phyloP scores from a whole-genome alignment of 306 rosid species.

The Fragaria iinumae region DNA sequence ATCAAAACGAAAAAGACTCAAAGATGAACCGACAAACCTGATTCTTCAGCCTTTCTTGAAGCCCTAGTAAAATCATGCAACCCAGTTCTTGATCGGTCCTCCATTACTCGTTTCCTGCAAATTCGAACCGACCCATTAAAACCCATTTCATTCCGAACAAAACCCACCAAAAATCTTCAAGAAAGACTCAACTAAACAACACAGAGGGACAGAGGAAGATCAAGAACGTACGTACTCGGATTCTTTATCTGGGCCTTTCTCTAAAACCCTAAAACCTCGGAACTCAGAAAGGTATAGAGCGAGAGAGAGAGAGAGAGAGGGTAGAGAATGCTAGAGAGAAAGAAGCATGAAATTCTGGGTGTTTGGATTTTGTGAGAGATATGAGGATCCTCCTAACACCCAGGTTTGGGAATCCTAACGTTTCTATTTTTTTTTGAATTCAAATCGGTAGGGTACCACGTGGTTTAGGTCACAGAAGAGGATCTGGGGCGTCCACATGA shows the following conservation, averaged over 20 bases:
- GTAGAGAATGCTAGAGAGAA: background rate
- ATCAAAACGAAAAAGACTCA: background rate
- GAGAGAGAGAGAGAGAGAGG: background rate
- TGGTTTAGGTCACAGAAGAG: background rate
- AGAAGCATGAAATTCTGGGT: background rate
- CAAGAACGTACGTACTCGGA: slow-evolving; percentile 19
- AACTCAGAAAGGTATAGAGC: slow-evolving; percentile 15
- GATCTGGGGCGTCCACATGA: slow-evolving; percentile 1
- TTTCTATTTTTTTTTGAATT: slow-evolving; percentile 49
- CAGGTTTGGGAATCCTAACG: slow-evolving; percentile 41
- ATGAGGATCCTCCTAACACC: slow-evolving; percentile 12
- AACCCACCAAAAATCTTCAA: slow-evolving; percentile 21
- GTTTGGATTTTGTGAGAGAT: background rate
- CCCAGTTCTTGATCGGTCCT: slow-evolving; percentile 42
- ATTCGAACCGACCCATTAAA: background rate
- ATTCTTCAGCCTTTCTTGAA: slow-evolving; percentile 93
- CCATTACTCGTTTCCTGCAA: slow-evolving; percentile 42
- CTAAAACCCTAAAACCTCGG: background rate
- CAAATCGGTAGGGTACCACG: slow-evolving; percentile 42
- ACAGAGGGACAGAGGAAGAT: slow-evolving; percentile 9
- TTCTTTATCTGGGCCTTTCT: slow-evolving; percentile 19
- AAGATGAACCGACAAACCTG: slow-evolving; percentile 46
- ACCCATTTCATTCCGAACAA: background rate
- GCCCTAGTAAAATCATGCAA: slow-evolving; percentile 68
- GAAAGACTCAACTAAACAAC: background rate